These are phyloP conservation scores for Elaeis guineensis DNA, from an alignment of 176 grass and related monocot species.

Conservation along the genomic window DNA sequence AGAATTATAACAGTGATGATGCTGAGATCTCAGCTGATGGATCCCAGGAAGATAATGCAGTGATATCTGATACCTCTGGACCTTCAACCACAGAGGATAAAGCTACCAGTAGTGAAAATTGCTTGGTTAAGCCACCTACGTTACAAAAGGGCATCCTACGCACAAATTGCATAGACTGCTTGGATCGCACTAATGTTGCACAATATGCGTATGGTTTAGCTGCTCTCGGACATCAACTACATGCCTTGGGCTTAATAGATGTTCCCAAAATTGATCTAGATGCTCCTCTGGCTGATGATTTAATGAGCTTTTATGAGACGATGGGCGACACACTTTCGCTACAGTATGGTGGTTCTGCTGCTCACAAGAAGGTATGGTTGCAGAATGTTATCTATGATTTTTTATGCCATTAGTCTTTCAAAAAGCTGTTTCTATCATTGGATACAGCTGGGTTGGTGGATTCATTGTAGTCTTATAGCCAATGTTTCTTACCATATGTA, in stretches of 20 bases:
- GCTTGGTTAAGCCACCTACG: slow-evolving; percentile 33
- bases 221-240: slow-evolving; percentile 76
- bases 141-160: slow-evolving; percentile 79
- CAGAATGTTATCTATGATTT: not conserved
- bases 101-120: slow-evolving; percentile 27
- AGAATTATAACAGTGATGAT: slow-evolving; percentile 25
- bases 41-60: slow-evolving; percentile 64
- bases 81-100: slow-evolving; percentile 44
- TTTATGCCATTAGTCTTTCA: not conserved
- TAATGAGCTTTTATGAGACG: slow-evolving; percentile 75
- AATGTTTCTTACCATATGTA: too few species aligned
- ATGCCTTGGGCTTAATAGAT: slow-evolving; percentile 40
- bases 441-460: too few species aligned
- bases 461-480: too few species aligned
- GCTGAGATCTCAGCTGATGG: slow-evolving; percentile 36
- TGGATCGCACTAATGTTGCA: slow-evolving; percentile 97
- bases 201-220: slow-evolving; percentile 90
- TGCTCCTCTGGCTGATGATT: slow-evolving; percentile 55
- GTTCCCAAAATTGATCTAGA: slow-evolving; percentile 64
- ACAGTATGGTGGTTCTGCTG: slow-evolving; percentile 85
- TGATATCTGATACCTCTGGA: slow-evolving; percentile 50
- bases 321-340: slow-evolving; percentile 91
- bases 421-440: too few species aligned
- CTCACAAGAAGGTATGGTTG: slow-evolving; percentile 85
- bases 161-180: slow-evolving; percentile 93